A percentile compares a stretch with the other conserved stretches of the same genome.
Evolutionary conservation across 805 yeast genomes (phyloP).

Genomic region (Hanseniaspora meyeri): DNA sequence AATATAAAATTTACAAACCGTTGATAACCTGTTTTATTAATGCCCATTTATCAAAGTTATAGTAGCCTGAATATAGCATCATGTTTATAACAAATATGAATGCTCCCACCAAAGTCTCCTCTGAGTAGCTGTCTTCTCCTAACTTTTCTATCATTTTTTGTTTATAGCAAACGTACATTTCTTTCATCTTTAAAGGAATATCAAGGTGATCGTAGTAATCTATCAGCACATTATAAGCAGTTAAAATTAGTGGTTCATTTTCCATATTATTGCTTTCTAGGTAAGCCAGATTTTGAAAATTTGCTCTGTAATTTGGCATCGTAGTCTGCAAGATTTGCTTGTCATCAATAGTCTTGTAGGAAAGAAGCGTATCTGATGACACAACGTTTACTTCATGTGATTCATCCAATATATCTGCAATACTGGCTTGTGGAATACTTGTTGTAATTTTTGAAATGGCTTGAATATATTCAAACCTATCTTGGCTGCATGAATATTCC

Average conservation of each 20-base stretch:
- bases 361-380: not conserved
- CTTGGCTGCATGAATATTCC: not conserved
- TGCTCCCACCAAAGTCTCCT: not conserved
- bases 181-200: slow-evolving; percentile 3
- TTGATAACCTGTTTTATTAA: not conserved
- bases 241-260: not conserved
- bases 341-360: not conserved
- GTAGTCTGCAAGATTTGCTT: not conserved
- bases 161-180: slow-evolving; percentile 6
- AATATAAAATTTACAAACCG: not conserved
- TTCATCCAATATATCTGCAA: not conserved
- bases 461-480: not conserved
- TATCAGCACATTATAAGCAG: not conserved
- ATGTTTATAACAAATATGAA: slow-evolving; percentile 1
- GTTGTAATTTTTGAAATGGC: not conserved
- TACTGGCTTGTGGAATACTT: not conserved
- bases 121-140: not conserved
- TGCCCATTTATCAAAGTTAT: not conserved
- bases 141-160: not conserved
- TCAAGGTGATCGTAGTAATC: slow-evolving; percentile 2
- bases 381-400: not conserved
- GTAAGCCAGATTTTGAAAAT: not conserved
- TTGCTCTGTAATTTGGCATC: slow-evolving; percentile 2
- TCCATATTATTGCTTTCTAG: not conserved
- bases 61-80: slow-evolving; percentile 1